These are phyloP conservation scores for Cryptosporidium baileyi DNA, from an alignment of 169 alveolate genomes.

Conservation along the genomic window DNA sequence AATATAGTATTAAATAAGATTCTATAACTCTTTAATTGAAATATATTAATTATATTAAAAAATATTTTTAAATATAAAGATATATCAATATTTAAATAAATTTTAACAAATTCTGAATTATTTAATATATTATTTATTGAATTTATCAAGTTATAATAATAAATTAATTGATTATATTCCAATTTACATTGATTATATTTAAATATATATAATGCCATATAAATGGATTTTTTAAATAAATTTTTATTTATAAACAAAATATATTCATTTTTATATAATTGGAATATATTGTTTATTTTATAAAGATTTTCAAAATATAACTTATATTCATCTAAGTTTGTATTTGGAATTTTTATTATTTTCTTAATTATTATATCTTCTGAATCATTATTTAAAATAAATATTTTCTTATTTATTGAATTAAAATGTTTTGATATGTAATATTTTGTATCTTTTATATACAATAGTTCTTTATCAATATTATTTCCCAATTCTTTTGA, in stretches of 20 bases:
- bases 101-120: not conserved
- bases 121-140: not conserved
- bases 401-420: not conserved
- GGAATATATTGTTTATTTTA: not conserved
- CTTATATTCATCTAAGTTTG: not conserved
- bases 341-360: not conserved
- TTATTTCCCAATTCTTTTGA: not conserved
- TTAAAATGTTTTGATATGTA: not conserved
- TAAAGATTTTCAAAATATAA: no score
- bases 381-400: not conserved
- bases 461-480: not conserved
- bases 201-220: not conserved
- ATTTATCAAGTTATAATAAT: no score
- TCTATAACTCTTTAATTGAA: no score
- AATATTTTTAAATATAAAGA: no score
- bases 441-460: not conserved
- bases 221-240: not conserved
- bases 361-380: not conserved
- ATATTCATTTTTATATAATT: not conserved
- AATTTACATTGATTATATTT: not conserved
- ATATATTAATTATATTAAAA: no score
- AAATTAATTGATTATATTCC: not conserved
- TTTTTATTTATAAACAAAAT: not conserved
- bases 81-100: not conserved
- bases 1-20: no score